These are phyloP conservation scores for Metschnikowia santaceciliae DNA, from an alignment of 805 yeast genomes.

Conservation along the genomic window DNA sequence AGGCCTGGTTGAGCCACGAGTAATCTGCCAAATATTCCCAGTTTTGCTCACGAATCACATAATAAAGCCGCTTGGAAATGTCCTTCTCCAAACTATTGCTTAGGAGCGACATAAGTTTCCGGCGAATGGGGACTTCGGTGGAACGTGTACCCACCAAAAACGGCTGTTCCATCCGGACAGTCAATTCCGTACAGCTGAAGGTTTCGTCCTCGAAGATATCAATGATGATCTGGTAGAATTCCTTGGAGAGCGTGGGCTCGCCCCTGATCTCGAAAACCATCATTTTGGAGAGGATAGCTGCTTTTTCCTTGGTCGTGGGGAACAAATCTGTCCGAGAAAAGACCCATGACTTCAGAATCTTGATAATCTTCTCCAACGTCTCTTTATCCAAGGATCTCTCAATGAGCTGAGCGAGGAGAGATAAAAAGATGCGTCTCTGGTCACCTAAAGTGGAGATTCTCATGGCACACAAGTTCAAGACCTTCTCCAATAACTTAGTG, in stretches of 20 bases:
- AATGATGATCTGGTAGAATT: constrained; percentile 80
- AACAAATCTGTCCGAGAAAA: constrained; percentile 77
- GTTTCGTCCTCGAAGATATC: constrained; percentile 81
- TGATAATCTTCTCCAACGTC: constrained; percentile 68
- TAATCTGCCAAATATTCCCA: constrained; percentile 95
- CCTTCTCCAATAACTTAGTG: constrained; percentile 68
- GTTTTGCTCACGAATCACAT: constrained; percentile 89
- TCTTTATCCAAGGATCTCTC: constrained; percentile 81
- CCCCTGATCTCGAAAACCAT: constrained; percentile 87
- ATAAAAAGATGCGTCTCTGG: constrained; percentile 82
- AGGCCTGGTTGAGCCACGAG: constrained; percentile 92
- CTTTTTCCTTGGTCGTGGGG: constrained; percentile 95
- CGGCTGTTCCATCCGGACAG: constrained; percentile 94
- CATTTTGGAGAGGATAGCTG: constrained; percentile 91
- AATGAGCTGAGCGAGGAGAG: constrained; percentile 81
- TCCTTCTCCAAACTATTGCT: constrained; percentile 75
- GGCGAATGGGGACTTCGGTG: constrained; percentile 69
- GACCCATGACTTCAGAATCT: constrained; percentile 84
- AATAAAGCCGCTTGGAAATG: constrained; percentile 72
- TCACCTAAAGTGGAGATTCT: constrained; percentile 88
- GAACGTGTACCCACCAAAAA: constrained; percentile 90
- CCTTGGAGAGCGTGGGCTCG: constrained; percentile 69
- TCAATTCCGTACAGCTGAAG: constrained; percentile 78
- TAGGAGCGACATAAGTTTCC: constrained; percentile 73
- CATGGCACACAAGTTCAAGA: constrained; percentile 70